Base-by-base conservation (phyloP, 495 filamentous ascomycete genomes). In the Platismatia glauca region DNA sequence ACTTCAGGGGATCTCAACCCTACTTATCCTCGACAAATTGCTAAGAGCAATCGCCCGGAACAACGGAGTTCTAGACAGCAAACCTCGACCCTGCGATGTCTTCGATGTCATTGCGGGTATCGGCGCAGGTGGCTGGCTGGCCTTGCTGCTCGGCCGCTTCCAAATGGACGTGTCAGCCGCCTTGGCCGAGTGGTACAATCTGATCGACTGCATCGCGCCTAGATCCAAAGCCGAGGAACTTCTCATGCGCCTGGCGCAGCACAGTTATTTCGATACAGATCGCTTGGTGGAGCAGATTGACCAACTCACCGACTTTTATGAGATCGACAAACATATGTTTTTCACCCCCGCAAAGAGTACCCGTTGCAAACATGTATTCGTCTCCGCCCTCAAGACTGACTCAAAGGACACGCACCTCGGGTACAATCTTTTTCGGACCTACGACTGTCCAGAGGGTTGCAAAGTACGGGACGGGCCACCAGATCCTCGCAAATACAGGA, bases 21-120 rank as follows among this genome's bases (percentile, higher is more conserved):
- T 69, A n/a, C 39, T 64, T 6, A 69, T 69, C 33, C 57, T 69
- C 12, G 37, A 64, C 61, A 60, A 44, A 33, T 44, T 69, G 0
- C 39, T 67, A 8, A 50, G 53, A n/a, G 24, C 61, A 29, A 61
- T 67, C 9, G 67, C 48, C 18, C 35, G 48, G 34, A 50, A 62
- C 34, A 66, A 68, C 31, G 57, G 61, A 60, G 64, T 56, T 38
- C 39, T 50, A 50, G 46, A 59, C 18, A 43, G 27, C 24, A 67
- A 69, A 52, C 65, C 66, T 52, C 16, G 60, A 39, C 67, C 67
- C 11, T 69, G 65, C 55, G 67, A 69, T 61, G 57, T 69, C 0
- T 69, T 69, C 61, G 67, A 67, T 38, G 46, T 35, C 16, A 69
- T 69, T 57, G 67, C 65, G 9, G 67, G 67, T 6, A 69, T 69